Evolutionary conservation across 768 basidiomycete genomes (phyloP), one percentile per base, ranked within the genome.

Genomic region (Russula griseocarnosa): DNA sequence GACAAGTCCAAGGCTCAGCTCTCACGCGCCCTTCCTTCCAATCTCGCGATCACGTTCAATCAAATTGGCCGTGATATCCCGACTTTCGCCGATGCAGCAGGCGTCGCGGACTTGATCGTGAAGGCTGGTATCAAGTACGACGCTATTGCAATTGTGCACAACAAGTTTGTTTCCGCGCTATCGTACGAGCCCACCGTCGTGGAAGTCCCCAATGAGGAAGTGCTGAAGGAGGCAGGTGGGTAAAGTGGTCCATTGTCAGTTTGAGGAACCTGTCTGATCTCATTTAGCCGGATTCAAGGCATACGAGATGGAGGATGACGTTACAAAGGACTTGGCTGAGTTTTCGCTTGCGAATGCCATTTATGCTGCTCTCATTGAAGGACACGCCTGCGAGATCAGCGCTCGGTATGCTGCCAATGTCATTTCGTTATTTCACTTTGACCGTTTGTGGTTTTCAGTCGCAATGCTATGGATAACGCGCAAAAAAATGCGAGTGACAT

Each of bases 401-500:
- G 87, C 92, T 71, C 91, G 90, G 92, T 93, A 76, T 40, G 73
- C 40, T 26, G 8, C 63, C 54, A 52, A 51, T 47, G 9, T 42
- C 34, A 47, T 61, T 62, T 11, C 28, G 30, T 53, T n/a, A 32
- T 11, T 26, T 10, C 30, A 18, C 6, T 14, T 46, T 60, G 30
- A 60, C 28, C 10, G 16, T 42, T n/a, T 55, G 69, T 58, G 34
- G 58, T 67, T 62, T 68, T 68, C 57, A 87, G 96, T 76, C 89
- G 96, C 70, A 98, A 96, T 70, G 97, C 97, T 72, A 99, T 99
- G 97, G 97, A 98, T 85, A 98, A 94, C 73, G 96, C 96, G 54
- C 94, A 95, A 69, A 99, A 99, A 86, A 98, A 99, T 76, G 97
- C 97, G 62, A 79, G 78, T 38, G 94, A 95, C 77, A 97, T 98